These are phyloP conservation scores for Venturia aucupariae DNA, from an alignment of 2,329 filamentous ascomycete genomes.

Conservation along the genomic window DNA sequence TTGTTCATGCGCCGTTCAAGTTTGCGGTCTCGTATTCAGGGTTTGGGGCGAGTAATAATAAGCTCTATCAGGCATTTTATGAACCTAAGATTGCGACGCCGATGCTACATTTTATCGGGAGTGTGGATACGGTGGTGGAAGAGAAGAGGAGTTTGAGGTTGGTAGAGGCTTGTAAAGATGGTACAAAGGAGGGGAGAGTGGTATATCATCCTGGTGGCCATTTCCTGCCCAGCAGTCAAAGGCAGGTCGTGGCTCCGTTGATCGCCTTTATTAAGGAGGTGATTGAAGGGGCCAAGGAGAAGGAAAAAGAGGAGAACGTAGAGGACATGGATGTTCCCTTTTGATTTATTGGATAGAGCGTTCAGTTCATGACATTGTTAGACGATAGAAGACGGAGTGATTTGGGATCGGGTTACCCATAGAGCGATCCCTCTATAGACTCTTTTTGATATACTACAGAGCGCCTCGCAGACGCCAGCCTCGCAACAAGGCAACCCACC, in stretches of 20 bases:
- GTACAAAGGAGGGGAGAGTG: constrained; percentile 43
- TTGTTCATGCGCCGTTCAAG: constrained; percentile 47
- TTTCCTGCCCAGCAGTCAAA: constrained; percentile 69
- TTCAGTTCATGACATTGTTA: neutral
- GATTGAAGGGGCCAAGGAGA: constrained; percentile 23
- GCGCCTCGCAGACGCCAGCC: constrained; percentile 5
- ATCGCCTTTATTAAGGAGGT: constrained; percentile 58
- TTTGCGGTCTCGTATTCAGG: constrained; percentile 73
- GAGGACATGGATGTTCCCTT: constrained; percentile 64
- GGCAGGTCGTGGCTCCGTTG: constrained; percentile 69
- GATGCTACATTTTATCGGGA: constrained; percentile 72
- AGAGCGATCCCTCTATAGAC: constrained; percentile 8
- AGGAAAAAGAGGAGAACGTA: constrained; percentile 43
- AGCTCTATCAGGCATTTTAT: constrained; percentile 59
- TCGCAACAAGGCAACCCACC: neutral
- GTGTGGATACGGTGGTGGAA: constrained; percentile 79
- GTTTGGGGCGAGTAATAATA: constrained; percentile 55
- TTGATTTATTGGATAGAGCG: constrained; percentile 21
- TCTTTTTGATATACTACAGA: constrained; percentile 6
- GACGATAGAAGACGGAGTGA: neutral
- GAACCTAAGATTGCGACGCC: constrained; percentile 68
- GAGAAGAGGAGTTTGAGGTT: constrained; percentile 61
- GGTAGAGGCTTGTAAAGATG: constrained; percentile 54
- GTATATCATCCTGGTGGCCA: constrained; percentile 81
- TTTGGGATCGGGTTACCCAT: constrained; percentile 1